Evolutionary conservation across 2,329 filamentous ascomycete genomes (phyloP).

Genomic region (Fusarium drepaniforme): DNA sequence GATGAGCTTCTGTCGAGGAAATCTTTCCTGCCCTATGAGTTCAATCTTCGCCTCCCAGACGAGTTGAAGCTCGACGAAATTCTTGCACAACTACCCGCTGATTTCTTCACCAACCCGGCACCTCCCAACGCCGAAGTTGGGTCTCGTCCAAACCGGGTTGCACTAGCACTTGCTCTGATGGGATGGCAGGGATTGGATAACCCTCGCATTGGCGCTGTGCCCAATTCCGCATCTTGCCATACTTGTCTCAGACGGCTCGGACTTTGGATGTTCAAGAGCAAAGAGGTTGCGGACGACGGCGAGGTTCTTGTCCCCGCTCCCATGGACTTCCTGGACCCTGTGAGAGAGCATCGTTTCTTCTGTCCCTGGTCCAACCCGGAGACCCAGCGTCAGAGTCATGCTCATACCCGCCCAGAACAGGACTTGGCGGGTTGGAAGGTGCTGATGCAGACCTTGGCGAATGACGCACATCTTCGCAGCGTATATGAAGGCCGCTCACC

Average conservation of each 20-base stretch:
- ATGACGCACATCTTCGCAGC: conserved; percentile 66
- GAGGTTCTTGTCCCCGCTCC: conserved; percentile 69
- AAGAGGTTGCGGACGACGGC: conserved; percentile 68
- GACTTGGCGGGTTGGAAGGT: conserved; percentile 67
- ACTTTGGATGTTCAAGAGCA: conserved; percentile 92
- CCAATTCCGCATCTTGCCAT: conserved; percentile 82
- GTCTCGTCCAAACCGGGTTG: conserved; percentile 66
- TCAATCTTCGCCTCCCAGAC: conserved; percentile 70
- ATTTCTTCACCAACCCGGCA: conserved; percentile 65
- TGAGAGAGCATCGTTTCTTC: conserved; percentile 83
- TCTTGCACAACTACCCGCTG: conserved; percentile 62
- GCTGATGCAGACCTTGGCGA: conserved; percentile 66
- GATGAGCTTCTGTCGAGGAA: conserved; percentile 68
- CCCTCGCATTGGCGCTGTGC: conserved; percentile 67
- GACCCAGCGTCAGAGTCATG: conserved; percentile 64
- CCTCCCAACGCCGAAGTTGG: conserved; percentile 44
- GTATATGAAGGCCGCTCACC: conserved; percentile 49
- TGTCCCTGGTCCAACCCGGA: conserved; percentile 81
- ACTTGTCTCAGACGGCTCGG: conserved; percentile 91
- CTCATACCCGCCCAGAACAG: conserved; percentile 49
- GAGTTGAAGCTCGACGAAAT: conserved; percentile 63
- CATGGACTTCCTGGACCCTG: conserved; percentile 76
- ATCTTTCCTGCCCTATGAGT: conserved; percentile 70
- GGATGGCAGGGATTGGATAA: conserved; percentile 80
- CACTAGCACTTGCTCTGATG: conserved; percentile 76